phyloP scores from a whole-genome alignment of 1,284 basidiomycete genomes.

The Inonotus hispidus region DNA sequence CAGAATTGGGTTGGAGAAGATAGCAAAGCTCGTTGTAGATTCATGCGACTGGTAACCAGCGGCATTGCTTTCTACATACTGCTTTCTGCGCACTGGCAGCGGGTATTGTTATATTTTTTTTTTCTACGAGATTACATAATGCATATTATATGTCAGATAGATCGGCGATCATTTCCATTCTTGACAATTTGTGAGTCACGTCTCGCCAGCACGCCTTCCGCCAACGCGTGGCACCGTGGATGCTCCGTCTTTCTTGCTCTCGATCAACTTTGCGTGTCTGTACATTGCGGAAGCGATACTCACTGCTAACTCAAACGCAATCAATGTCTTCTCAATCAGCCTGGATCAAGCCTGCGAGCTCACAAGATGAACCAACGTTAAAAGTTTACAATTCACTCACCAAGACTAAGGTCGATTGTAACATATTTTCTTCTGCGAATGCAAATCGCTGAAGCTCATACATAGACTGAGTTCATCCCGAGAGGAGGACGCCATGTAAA shows the following conservation, averaged over 20 bases:
- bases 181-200: constrained; percentile 8
- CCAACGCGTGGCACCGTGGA: neutral
- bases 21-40: constrained; percentile 55
- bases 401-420: constrained; percentile 72
- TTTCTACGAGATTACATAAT: neutral
- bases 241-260: constrained; percentile 5
- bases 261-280: neutral
- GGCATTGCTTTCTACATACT: neutral
- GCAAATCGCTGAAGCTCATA: constrained; percentile 13
- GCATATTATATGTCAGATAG: neutral
- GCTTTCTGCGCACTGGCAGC: neutral
- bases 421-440: constrained; percentile 21
- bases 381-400: constrained; percentile 96
- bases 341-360: constrained; percentile 35
- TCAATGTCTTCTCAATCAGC: constrained; percentile 43
- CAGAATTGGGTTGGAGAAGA: constrained; percentile 62
- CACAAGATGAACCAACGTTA: constrained; percentile 54
- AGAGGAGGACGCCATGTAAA: constrained; percentile 82
- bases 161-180: constrained; percentile 1
- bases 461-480: constrained; percentile 78
- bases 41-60: constrained; percentile 50
- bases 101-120: neutral
- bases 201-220: neutral
- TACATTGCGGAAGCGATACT: constrained; percentile 3
- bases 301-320: neutral